A percentile compares a stretch with the other conserved stretches of the same genome.
Conservation (phyloP, 2,329 filamentous ascomycete genomes). For the Diaporthe amygdali region DNA sequence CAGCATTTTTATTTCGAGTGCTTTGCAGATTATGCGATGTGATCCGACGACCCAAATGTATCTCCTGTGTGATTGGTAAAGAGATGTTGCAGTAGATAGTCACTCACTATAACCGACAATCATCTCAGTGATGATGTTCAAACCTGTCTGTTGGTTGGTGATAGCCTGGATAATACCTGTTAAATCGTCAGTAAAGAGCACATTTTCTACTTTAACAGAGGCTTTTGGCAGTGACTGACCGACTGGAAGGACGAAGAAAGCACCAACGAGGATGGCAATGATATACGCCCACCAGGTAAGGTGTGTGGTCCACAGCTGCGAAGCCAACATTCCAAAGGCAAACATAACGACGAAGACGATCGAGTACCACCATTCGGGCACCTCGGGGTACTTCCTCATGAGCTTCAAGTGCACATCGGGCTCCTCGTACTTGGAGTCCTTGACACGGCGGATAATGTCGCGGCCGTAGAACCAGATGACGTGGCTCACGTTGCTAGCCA, state of each 20-base stretch:
- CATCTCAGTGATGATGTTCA: constrained; percentile 19
- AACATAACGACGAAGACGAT: constrained; percentile 30
- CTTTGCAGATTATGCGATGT: too few relatives aligned
- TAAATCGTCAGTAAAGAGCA: background rate
- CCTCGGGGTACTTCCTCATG: constrained; percentile 52
- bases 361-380: constrained; percentile 54
- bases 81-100: too few relatives aligned
- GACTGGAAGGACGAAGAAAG: constrained; percentile 27
- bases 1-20: too few relatives aligned
- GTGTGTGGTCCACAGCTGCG: constrained; percentile 10
- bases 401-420: constrained; percentile 50
- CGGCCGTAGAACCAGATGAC: constrained; percentile 56
- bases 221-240: background rate
- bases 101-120: constrained; percentile 18
- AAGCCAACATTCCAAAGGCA: background rate
- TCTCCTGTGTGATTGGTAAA: too few relatives aligned
- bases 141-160: constrained; percentile 22
- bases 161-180: constrained; percentile 28
- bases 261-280: constrained; percentile 23
- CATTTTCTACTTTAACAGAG: too few relatives aligned
- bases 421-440: constrained; percentile 25
- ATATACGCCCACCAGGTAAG: constrained; percentile 29
- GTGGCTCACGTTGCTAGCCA: constrained; percentile 57
- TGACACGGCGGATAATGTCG: constrained; percentile 36
- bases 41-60: too few relatives aligned